Evolutionary conservation across 2,329 filamentous ascomycete species (phyloP), one percentile per base, ranked within the genome.

Genomic region (Alternaria infectoria): DNA sequence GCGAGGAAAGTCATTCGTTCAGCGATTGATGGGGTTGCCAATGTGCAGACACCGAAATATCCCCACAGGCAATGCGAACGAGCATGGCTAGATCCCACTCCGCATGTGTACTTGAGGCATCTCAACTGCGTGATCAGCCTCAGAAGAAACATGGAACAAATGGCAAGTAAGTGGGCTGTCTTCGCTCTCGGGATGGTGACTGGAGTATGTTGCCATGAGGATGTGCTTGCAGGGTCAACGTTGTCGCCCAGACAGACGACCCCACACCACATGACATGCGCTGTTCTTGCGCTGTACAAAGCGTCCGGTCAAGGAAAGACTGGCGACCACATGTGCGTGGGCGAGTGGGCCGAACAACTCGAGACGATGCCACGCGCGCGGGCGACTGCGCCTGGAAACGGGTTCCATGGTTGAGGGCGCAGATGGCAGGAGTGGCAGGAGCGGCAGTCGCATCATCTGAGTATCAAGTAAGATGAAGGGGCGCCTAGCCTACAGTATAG

Each of bases 201-300:
- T 52, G 30, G 49, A 36, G 5, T 52, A 23, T 15, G 19, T 13
- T 23, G 49, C 12, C 13, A 5, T 51, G 12, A 32, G 49, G 28
- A 21, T 32, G 28, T 51, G 49, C 9, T 40, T 23, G 45, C 17
- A 32, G 46, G 11, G 51, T 21, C 15, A 19, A 25, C 45, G 54
- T 57, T 45, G 40, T 30, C 40, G 54, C 47, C 32, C 44, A 54
- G 44, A n/a, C 52, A 26, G 32, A 60, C 43, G 28, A 36, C 56
- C 43, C 44, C 49, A 47, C 54, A 32, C 50, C 54, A 15, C 23
- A 43, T 43, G 19, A 50, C 50, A 54, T 62, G 60, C 45, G 60
- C 51, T 62, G 60, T 62, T 62, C 50, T 59, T 62, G 56, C 32
- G 44, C 47, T 59, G 56, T 54, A 52, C 56, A 59, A 59, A 54